These are phyloP conservation scores for Gynostemma pentaphyllum DNA, from an alignment of 306 rosid genomes.

Conservation along the genomic window DNA sequence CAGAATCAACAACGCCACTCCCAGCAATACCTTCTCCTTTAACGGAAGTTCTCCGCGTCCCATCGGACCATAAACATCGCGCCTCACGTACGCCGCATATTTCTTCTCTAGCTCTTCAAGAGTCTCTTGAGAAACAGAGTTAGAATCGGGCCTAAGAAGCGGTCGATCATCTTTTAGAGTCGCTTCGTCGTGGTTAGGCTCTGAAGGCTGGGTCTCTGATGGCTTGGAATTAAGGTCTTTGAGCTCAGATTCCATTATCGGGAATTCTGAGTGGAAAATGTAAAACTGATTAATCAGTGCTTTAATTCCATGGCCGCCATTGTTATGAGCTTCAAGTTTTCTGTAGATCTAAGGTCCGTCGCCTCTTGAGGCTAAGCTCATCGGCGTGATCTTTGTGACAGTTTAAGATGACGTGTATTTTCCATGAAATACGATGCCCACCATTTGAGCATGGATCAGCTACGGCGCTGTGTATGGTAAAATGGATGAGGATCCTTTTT, in stretches of 20 bases:
- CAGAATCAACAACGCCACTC: conserved; percentile 51
- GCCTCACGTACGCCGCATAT: conserved; percentile 62
- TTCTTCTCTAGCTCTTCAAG: conserved; percentile 63
- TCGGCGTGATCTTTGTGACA: no score
- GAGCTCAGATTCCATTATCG: conserved; percentile 40
- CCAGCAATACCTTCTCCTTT: conserved; percentile 61
- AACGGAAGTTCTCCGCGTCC: conserved; percentile 70
- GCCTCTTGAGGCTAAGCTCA: no score
- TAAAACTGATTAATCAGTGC: not conserved
- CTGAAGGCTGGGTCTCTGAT: conserved; percentile 12
- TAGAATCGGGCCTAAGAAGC: conserved; percentile 50
- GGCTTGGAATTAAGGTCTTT: conserved; percentile 37
- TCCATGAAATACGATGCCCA: no score
- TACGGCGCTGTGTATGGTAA: no score
- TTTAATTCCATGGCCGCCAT: no score
- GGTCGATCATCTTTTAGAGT: conserved; percentile 42
- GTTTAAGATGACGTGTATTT: no score
- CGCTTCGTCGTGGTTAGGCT: conserved; percentile 8
- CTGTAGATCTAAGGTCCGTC: not conserved
- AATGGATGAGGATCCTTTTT: no score
- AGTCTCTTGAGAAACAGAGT: conserved; percentile 13
- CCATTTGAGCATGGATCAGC: no score
- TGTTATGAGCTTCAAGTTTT: no score
- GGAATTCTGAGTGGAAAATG: not conserved
- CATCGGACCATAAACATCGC: conserved; percentile 73